Evolutionary conservation across 1,284 basidiomycete genomes (phyloP).

Genomic region (Ceratobasidium sp.): DNA sequence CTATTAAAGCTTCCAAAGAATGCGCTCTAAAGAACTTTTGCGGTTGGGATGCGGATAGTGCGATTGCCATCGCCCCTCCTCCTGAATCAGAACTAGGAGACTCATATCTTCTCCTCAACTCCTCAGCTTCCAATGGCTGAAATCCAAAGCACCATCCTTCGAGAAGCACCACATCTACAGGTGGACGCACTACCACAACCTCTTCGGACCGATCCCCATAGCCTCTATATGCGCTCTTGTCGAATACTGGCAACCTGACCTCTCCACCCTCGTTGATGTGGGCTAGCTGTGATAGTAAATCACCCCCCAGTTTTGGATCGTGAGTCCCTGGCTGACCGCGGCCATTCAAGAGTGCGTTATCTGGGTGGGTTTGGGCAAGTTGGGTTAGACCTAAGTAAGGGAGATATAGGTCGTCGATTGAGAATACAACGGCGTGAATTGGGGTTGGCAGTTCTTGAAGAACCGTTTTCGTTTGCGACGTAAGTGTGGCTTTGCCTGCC

Average conservation of each 20-base stretch:
- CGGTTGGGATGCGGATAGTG: background rate
- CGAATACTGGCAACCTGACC: constrained; percentile 83
- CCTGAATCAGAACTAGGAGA: constrained; percentile 3
- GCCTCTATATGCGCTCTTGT: constrained; percentile 85
- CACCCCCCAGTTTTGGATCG: constrained; percentile 75
- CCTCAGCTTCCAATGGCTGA: constrained; percentile 66
- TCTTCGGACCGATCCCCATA: constrained; percentile 83
- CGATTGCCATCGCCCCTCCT: background rate
- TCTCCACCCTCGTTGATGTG: constrained; percentile 61
- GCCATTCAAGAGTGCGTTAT: constrained; percentile 78
- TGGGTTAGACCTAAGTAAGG: constrained; percentile 70
- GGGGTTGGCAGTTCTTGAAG: constrained; percentile 67
- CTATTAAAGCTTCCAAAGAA: constrained; percentile 66
- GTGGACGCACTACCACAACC: constrained; percentile 58
- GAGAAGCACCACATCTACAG: constrained; percentile 87
- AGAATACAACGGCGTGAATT: constrained; percentile 76
- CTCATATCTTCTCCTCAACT: constrained; percentile 61
- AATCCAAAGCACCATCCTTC: constrained; percentile 90
- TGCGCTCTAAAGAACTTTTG: constrained; percentile 49
- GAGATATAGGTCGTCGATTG: constrained; percentile 90
- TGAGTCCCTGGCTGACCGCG: constrained; percentile 92
- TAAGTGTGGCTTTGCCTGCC: constrained; percentile 58
- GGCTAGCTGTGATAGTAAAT: constrained; percentile 68
- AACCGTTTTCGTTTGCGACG: constrained; percentile 55
- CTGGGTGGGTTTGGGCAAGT: constrained; percentile 69